Percentiles rank a stretch among this genome's conserved stretches.
phyloP scores from a whole-genome alignment of 306 rosid genomes.

The Glycyrrhiza uralensis region DNA sequence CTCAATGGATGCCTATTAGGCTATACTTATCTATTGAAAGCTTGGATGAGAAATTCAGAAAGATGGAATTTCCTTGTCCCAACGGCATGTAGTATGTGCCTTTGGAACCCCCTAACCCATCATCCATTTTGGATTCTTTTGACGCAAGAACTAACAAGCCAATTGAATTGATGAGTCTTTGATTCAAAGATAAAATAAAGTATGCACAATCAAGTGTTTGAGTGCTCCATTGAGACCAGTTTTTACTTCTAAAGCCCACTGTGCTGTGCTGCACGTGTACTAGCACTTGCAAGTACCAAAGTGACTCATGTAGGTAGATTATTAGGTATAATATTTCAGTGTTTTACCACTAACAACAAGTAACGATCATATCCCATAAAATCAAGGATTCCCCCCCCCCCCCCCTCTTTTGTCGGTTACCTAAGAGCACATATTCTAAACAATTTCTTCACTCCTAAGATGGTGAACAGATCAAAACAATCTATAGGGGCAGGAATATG shows the following conservation, averaged over 20 bases:
- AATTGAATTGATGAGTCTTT: constrained; percentile 45
- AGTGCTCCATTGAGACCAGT: constrained; percentile 36
- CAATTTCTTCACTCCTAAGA: constrained; percentile 37
- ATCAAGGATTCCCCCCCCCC: not conserved
- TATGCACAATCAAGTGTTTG: constrained; percentile 44
- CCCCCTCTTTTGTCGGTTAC: constrained; percentile 2
- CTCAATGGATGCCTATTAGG: constrained; percentile 28
- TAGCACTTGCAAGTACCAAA: constrained; percentile 13
- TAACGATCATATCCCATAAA: not conserved
- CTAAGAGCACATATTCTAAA: constrained; percentile 40
- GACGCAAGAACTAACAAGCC: constrained; percentile 45
- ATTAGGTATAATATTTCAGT: constrained; percentile 6
- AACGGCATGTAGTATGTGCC: constrained; percentile 33
- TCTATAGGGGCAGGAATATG: constrained; percentile 22
- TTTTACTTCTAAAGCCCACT: constrained; percentile 6
- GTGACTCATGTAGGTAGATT: constrained; percentile 1
- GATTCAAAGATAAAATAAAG: constrained; percentile 56
- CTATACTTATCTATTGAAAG: constrained; percentile 17
- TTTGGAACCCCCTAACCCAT: constrained; percentile 26
- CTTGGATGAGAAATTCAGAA: constrained; percentile 25
- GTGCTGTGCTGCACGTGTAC: constrained; percentile 20
- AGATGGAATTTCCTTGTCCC: constrained; percentile 47
- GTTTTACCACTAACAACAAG: not conserved
- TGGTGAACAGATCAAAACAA: constrained; percentile 34
- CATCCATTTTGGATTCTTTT: constrained; percentile 43